Evolutionary conservation across 768 basidiomycete genomes (phyloP).

Genomic region (Tylopilus subfusipes): DNA sequence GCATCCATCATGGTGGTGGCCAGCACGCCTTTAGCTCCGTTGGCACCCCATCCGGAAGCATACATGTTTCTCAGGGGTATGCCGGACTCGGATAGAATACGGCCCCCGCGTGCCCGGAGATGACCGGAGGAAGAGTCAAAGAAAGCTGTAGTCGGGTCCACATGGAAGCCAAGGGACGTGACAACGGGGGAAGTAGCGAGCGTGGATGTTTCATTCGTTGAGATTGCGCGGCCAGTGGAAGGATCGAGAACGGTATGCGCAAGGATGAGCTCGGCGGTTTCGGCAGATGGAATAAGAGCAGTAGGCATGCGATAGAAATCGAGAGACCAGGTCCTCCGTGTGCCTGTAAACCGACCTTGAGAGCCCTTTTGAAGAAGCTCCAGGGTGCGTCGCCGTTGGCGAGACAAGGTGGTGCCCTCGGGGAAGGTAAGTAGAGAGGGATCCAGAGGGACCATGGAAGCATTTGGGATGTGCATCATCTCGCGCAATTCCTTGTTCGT

Average conservation of each 20-base stretch:
- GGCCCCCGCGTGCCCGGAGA: constrained; percentile 50
- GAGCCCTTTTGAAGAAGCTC: constrained; percentile 68
- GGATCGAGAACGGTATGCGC: constrained; percentile 60
- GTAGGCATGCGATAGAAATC: constrained; percentile 78
- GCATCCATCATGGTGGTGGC: constrained; percentile 93
- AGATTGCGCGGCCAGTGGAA: constrained; percentile 43
- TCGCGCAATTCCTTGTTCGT: constrained; percentile 93
- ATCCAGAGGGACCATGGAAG: constrained; percentile 62
- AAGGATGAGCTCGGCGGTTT: constrained; percentile 45
- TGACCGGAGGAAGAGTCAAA: constrained; percentile 56
- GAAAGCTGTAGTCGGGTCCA: constrained; percentile 57
- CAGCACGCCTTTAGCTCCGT: constrained; percentile 87
- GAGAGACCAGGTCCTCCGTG: constrained; percentile 71
- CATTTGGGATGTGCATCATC: constrained; percentile 61
- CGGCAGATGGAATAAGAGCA: constrained; percentile 34
- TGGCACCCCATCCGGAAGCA: constrained; percentile 90
- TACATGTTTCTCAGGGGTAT: constrained; percentile 62
- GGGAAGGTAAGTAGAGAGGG: constrained; percentile 41
- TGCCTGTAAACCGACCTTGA: constrained; percentile 44
- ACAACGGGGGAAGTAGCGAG: constrained; percentile 74
- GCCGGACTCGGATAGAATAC: constrained; percentile 43
- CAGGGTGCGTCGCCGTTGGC: constrained; percentile 65
- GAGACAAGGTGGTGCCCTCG: constrained; percentile 38
- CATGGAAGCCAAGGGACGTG: constrained; percentile 83
- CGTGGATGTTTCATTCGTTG: constrained; percentile 51